Percentiles rank a stretch among this genome's conserved stretches.
phyloP scores from a whole-genome alignment of 1,284 basidiomycete species.

The Leccinum pachyderme region DNA sequence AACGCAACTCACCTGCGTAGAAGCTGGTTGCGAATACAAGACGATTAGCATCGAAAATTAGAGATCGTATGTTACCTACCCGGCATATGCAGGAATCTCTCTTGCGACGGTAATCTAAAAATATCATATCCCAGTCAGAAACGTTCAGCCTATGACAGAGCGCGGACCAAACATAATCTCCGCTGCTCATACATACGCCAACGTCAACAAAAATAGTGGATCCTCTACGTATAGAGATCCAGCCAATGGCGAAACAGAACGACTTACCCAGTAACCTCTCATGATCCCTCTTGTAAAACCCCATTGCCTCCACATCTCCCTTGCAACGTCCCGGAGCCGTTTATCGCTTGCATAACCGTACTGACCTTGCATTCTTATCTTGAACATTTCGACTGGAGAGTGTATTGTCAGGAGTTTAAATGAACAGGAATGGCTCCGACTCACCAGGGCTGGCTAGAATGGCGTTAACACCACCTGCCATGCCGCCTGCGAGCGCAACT shows the following conservation, averaged over 20 bases:
- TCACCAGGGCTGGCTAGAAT: conserved; percentile 84
- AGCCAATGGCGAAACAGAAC: conserved; percentile 14
- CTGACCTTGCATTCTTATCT: conserved; percentile 97
- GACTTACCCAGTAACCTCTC: conserved; percentile 90
- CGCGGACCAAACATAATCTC: not conserved
- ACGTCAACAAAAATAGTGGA: not conserved
- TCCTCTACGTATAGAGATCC: not conserved
- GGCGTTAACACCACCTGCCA: conserved; percentile 90
- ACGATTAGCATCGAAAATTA: not conserved
- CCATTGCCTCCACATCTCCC: conserved; percentile 83
- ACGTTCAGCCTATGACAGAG: not conserved
- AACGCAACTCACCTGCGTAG: conserved; percentile 57
- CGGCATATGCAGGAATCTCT: conserved; percentile 95
- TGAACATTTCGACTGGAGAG: conserved; percentile 77
- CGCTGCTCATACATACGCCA: not conserved
- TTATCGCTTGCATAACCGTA: conserved; percentile 79
- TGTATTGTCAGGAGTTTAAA: not conserved
- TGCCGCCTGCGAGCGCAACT: conserved; percentile 81
- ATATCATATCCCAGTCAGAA: not conserved
- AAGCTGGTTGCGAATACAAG: conserved; percentile 45
- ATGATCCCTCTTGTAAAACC: conserved; percentile 88
- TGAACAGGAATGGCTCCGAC: conserved; percentile 14
- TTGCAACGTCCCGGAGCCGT: conserved; percentile 65
- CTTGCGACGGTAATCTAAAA: conserved; percentile 83
- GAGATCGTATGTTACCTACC: conserved; percentile 44